These are phyloP conservation scores for Pseudonitzschia pungens DNA, from an alignment of 108 stramenopile genomes.

Conservation along the genomic window DNA sequence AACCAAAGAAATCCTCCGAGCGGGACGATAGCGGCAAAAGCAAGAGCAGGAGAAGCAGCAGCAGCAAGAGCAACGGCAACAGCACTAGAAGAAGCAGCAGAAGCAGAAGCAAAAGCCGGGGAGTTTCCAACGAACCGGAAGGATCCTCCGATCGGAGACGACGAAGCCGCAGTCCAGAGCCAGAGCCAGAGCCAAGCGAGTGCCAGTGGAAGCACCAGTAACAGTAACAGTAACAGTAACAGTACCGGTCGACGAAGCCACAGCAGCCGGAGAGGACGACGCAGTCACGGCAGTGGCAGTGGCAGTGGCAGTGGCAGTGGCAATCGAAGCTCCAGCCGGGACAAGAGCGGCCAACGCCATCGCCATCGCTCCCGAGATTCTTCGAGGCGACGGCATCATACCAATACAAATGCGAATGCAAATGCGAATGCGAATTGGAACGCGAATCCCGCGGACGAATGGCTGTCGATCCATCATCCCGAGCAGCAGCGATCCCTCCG, in stretches of 20 bases:
- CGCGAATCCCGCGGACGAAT: background rate
- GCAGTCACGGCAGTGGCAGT: too few species aligned
- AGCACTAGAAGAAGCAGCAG: background rate
- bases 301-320: background rate
- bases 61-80: background rate
- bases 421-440: too few species aligned
- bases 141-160: too few species aligned
- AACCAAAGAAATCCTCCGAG: background rate
- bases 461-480: background rate
- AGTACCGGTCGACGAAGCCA: background rate
- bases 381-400: too few species aligned
- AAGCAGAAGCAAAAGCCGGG: background rate
- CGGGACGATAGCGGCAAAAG: background rate
- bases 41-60: background rate
- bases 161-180: background rate
- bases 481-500: background rate
- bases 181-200: background rate
- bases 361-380: too few species aligned
- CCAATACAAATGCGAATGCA: too few species aligned
- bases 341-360: too few species aligned
- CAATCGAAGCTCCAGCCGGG: too few species aligned
- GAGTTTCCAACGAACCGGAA: too few species aligned
- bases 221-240: background rate
- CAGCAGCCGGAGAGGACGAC: background rate
- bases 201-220: background rate